Base-by-base conservation (phyloP, 139 green algal species). In the Picochlorum sp. region DNA sequence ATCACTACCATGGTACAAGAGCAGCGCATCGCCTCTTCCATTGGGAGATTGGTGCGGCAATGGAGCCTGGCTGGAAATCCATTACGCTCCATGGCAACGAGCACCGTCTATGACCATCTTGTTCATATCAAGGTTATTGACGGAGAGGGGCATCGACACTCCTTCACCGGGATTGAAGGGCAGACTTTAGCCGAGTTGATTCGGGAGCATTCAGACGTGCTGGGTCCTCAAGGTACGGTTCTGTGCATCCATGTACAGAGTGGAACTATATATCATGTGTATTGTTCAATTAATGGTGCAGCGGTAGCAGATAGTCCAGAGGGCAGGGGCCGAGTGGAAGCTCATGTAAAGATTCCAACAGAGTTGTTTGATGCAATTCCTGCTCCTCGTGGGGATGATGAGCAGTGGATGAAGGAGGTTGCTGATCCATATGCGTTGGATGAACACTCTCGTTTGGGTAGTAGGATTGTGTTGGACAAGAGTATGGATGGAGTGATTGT, bases 321-420 rank as follows among this genome's bases (percentile, higher is more conserved):
- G n/a, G 61, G 61, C 15, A n/a, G 61, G 23, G 61, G 37, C 10
- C 24, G 6, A 5, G 14, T 56, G 16, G 61, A 66, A 41, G 46
- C 61, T 41, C 61, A 66, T 32, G 37, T 66, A 6, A 66, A 66
- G n/a, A 20, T 66, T 18, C 61, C 61, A 14, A 66, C 52, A 41
- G 61, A 66, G n/a, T n/a, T 66, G 61, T 41, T 66, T 23, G 49
- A 45, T 32, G 32, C 20, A 20, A 38, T 66, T 24, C 61, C 61
- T 26, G 32, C 34, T 26, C 61, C 61, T 16, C 2, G 11, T 41
- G 61, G 61, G 14, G 61, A 66, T 37, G 61, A 66, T 21, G 15
- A 45, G 16, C 13, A 20, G 10, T 59, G 15, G 28, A 28, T 66
- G 23, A n/a, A 38, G 10, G 61, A 66, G 34, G 10, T 66, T 37